Base-by-base conservation (phyloP, 768 basidiomycete species). In the Tricholomella constricta region DNA sequence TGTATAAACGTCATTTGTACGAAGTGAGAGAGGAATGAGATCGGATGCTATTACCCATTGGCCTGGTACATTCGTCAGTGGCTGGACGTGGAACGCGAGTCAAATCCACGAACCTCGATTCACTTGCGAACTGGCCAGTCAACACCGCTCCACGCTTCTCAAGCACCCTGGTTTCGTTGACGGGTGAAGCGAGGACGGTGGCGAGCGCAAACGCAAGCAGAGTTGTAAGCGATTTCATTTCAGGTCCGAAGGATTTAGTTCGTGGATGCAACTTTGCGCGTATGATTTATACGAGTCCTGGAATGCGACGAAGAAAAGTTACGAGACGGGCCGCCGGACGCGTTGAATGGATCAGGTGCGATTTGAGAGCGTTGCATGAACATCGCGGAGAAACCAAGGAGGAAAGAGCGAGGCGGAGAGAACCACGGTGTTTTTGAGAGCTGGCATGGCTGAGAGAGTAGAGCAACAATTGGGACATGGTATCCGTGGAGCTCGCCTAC, bases 131-230 rank as follows among this genome's bases (percentile, higher is more conserved):
- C 35, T 65, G 63, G 23, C 45, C 61, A 4, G 59, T 62, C 42
- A 65, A 17, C 1, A 65, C 63, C 14, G 61, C 57, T 2, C 63
- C 61, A 7, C 63, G 61, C 46, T 61, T 65, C 3, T 44, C 22
- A 6, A 63, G 49, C 10, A n/a, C 38, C 19, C 25, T 34, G 10
- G 42, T 45, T 35, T 55, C 46, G 11, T 51, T 44, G 11, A 50
- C 42, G 11, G 54, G 54, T 10, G 36, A 37, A 19, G 48, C 54
- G n/a, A 50, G 20, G 9, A 25, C 23, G 26, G 19, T 36, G 27
- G n/a, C 29, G 14, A 50, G 32, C 2, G 34, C 45, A 19, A 32
- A 40, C n/a, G 42, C 26, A 23, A 50, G n/a, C 9, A 50, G n/a
- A 27, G 20, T 20, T 36, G 34, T 36, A n/a, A 43, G 26, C 4